Conservation (phyloP, 129 eudicot species). For the Tagetes erecta region DNA sequence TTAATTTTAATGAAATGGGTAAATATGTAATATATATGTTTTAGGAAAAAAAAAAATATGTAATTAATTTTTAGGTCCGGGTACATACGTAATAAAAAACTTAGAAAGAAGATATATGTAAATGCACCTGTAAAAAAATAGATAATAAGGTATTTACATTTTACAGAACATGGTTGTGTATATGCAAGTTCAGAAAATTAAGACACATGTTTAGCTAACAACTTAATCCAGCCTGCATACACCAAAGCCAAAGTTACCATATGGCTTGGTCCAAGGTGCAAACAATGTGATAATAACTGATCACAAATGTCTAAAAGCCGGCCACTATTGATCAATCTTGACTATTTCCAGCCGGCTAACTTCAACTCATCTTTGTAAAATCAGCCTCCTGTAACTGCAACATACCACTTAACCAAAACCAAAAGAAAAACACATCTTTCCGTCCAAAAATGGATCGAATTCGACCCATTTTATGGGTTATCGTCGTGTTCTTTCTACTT, state of each 20-base stretch:
- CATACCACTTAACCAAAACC: conserved; percentile 22
- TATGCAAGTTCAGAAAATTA: not conserved
- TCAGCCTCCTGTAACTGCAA: conserved; percentile 13
- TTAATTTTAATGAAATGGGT: too few species aligned
- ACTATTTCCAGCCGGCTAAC: conserved; percentile 41
- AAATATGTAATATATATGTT: too few species aligned
- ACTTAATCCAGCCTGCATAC: conserved; percentile 34
- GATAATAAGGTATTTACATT: too few species aligned
- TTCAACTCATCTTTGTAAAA: conserved; percentile 12
- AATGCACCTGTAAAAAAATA: too few species aligned
- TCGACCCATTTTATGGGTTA: conserved; percentile 22
- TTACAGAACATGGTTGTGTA: not conserved
- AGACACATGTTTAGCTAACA: conserved; percentile 6
- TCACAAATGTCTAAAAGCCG: conserved; percentile 39
- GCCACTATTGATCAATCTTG: conserved; percentile 28
- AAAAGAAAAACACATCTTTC: not conserved
- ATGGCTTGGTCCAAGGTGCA: conserved; percentile 14
- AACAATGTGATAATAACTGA: conserved; percentile 5
- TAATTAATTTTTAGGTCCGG: too few species aligned
- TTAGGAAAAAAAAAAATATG: too few species aligned
- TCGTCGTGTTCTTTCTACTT: conserved; percentile 27
- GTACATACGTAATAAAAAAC: too few species aligned
- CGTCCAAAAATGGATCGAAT: conserved; percentile 27
- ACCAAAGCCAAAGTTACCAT: conserved; percentile 16
- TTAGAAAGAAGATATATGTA: too few species aligned